A percentile compares a stretch with the other conserved stretches of the same genome.
Evolutionary conservation across 2,329 filamentous ascomycete species (phyloP).

Genomic region (Penicillium sp.): DNA sequence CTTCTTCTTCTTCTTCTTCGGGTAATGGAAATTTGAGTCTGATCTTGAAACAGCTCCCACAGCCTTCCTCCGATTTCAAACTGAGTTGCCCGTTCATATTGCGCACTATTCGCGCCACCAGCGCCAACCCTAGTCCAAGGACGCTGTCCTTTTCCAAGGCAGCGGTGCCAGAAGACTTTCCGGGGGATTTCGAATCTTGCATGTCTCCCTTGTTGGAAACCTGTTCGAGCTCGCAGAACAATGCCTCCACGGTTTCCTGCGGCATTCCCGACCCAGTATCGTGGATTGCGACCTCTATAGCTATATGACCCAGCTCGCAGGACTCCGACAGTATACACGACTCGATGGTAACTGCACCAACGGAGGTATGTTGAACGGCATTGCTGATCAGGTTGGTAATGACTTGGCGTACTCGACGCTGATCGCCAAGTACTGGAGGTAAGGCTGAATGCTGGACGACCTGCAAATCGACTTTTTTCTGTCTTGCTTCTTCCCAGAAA

Average conservation of each 20-base stretch:
- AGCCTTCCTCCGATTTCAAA: slow-evolving; percentile 78
- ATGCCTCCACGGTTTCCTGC: slow-evolving; percentile 58
- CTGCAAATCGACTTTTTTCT: slow-evolving; percentile 74
- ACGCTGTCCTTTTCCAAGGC: slow-evolving; percentile 49
- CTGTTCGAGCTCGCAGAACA: slow-evolving; percentile 68
- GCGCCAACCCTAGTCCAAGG: slow-evolving; percentile 77
- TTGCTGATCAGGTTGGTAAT: slow-evolving; percentile 85
- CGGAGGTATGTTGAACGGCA: slow-evolving; percentile 76
- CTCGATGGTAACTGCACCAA: slow-evolving; percentile 73
- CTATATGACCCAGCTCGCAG: slow-evolving; percentile 57
- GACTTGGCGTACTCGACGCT: slow-evolving; percentile 76
- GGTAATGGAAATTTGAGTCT: slow-evolving; percentile 75
- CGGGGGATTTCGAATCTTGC: slow-evolving; percentile 17
- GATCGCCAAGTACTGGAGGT: slow-evolving; percentile 77
- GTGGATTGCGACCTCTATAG: slow-evolving; percentile 73
- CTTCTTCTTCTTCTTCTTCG: too few species aligned
- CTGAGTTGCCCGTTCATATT: slow-evolving; percentile 89
- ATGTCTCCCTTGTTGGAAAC: slow-evolving; percentile 63
- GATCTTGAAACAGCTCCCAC: slow-evolving; percentile 79
- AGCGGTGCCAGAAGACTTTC: slow-evolving; percentile 35
- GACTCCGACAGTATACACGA: slow-evolving; percentile 59
- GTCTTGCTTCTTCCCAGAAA: slow-evolving; percentile 74
- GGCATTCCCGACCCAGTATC: slow-evolving; percentile 74
- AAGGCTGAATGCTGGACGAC: slow-evolving; percentile 70
- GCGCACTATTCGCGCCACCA: slow-evolving; percentile 78